A percentile compares a stretch with the other conserved stretches of the same genome.
phyloP scores from a whole-genome alignment of 2,329 filamentous ascomycete species.

The Dactylella cylindrospora region DNA sequence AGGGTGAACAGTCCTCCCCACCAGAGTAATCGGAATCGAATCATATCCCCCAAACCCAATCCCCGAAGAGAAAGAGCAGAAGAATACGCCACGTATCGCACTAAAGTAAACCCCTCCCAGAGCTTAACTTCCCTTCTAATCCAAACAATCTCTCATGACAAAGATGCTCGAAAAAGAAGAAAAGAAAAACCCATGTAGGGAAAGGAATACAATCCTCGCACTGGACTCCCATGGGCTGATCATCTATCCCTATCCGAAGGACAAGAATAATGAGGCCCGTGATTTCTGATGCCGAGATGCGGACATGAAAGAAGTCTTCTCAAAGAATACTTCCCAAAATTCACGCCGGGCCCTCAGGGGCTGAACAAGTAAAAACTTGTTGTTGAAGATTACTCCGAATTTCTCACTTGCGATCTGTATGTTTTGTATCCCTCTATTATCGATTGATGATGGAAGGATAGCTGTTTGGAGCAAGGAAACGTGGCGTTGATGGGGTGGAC shows the following conservation, averaged over 20 bases:
- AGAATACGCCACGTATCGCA: constrained; percentile 73
- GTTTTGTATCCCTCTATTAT: neutral
- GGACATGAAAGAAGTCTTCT: constrained; percentile 61
- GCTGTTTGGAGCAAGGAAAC: constrained; percentile 63
- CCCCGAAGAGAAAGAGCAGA: constrained; percentile 50
- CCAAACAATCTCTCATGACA: neutral
- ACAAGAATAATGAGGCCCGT: constrained; percentile 54
- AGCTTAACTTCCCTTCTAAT: constrained; percentile 61
- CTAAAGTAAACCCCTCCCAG: constrained; percentile 71
- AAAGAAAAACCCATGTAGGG: neutral
- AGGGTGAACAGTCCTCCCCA: constrained; percentile 64
- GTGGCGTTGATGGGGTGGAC: constrained; percentile 61
- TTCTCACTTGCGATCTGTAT: constrained; percentile 67
- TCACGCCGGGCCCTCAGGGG: constrained; percentile 72
- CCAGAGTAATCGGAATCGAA: constrained; percentile 80
- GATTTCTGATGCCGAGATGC: constrained; percentile 73
- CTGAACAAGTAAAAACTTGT: constrained; percentile 56
- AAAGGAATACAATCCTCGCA: constrained; percentile 44
- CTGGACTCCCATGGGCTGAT: constrained; percentile 42
- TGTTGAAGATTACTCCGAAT: constrained; percentile 77
- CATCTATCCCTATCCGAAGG: neutral
- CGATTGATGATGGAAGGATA: neutral
- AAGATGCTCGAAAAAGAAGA: constrained; percentile 1
- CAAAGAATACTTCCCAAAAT: too few relatives aligned
- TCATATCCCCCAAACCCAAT: constrained; percentile 57